A percentile compares a stretch with the other conserved stretches of the same genome.
Conservation (phyloP, 805 yeast species). For the Hanseniaspora nectarophila region DNA sequence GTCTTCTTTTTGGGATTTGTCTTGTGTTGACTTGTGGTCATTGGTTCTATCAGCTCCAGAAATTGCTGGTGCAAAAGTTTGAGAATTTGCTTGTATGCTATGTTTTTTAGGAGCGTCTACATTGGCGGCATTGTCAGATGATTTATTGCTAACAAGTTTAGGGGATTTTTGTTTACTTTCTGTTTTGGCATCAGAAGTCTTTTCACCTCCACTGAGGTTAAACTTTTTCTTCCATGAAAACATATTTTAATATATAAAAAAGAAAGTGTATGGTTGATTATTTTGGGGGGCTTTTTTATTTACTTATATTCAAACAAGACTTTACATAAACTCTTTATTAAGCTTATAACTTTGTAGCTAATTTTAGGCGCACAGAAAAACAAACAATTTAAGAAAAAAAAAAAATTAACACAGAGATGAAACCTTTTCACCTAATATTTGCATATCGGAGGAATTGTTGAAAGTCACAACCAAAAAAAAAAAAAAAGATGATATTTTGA, state of each 20-base stretch:
- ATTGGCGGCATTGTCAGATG: background rate
- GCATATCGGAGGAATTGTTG: no score
- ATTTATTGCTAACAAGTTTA: background rate
- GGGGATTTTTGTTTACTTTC: background rate
- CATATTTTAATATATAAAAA: no score
- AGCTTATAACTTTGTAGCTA: no score
- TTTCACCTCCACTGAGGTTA: conserved; percentile 7
- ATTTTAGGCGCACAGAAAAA: background rate
- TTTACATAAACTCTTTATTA: no score
- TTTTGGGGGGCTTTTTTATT: background rate
- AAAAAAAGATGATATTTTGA: no score
- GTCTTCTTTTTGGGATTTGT: background rate
- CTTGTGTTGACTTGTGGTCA: background rate
- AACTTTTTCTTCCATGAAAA: conserved; percentile 14
- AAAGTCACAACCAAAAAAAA: no score
- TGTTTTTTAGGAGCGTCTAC: background rate
- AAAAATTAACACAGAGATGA: background rate
- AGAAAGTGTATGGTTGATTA: no score
- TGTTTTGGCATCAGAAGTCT: background rate
- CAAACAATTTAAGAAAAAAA: no score
- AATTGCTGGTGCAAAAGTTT: background rate
- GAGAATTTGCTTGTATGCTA: background rate
- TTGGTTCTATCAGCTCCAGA: background rate
- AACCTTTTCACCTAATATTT: background rate
- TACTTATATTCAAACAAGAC: background rate